Evolutionary conservation across 2,329 filamentous ascomycete genomes (phyloP).

Genomic region (Aspergillus nomiae): DNA sequence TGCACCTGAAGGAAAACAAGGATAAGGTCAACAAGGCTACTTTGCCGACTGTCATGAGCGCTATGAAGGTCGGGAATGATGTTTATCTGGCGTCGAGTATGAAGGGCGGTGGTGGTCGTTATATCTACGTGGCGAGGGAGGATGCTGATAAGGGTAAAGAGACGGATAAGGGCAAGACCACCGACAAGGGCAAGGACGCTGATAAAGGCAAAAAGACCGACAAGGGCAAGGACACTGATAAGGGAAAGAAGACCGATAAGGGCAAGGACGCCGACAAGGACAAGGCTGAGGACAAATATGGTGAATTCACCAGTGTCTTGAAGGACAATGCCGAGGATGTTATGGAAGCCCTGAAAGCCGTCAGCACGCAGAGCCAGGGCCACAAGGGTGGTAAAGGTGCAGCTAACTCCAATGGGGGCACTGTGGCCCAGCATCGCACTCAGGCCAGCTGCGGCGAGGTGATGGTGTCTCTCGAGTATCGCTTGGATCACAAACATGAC

Average conservation of each 20-base stretch:
- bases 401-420: not conserved
- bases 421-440: not conserved
- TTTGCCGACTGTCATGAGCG: not conserved
- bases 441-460: not conserved
- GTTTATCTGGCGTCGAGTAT: not conserved
- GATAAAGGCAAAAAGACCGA: not conserved
- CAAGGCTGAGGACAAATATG: not conserved
- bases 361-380: not conserved
- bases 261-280: not conserved
- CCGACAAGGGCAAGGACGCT: not conserved
- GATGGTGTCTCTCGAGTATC: constrained; percentile 2
- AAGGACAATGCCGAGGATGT: not conserved
- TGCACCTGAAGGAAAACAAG: not conserved
- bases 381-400: not conserved
- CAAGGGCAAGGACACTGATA: not conserved
- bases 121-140: not conserved
- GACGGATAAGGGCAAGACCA: not conserved
- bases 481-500: not conserved
- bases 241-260: not conserved
- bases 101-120: not conserved
- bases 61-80: not conserved
- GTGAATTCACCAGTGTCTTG: not conserved
- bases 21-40: not conserved
- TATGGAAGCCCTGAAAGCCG: constrained; percentile 3
- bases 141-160: not conserved